Base-by-base conservation (phyloP, 169 alveolate genomes). In the Cryptosporidium sp. region DNA sequence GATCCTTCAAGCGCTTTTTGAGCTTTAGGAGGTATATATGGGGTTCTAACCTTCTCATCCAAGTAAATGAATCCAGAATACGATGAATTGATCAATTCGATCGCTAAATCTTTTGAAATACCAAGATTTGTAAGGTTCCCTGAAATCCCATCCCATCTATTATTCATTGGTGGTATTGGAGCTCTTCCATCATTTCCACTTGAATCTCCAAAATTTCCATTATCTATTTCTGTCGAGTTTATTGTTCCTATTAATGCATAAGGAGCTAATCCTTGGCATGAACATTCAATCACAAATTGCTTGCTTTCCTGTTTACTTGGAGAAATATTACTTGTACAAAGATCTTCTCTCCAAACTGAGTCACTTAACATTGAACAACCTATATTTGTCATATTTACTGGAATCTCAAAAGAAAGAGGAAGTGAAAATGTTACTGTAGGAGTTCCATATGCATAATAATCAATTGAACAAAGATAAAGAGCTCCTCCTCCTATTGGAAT, bases 391-490 rank as follows among this genome's bases (percentile, higher is more conserved):
- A 65, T 48, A 65, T 80, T 80, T 3, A 80, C 89, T 8, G 89
- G 89, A 12, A 80, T 80, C 39, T 80, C 89, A 80, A 80, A 80
- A 23, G 89, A 80, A 29, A 80, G 75, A 12, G 89, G 89, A 3
- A 80, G 53, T 6, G 75, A 60, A 29, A 80, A 80, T 58, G 89
- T 80, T 29, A 60, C 89, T 31, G 89, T 42, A 18, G 75, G 72
- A 26, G n/a, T 44, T 21, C 52, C 68, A 65, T 80, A 42, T 10
- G 80, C 48, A 60, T 80, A 80, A 44, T 80, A 80, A 48, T 80
- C 89, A 3, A 80, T 62, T 3, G 89, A 80, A 65, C 89, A 80
- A 8, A 80, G 60, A 51, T 62, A 80, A 37, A 80, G 33, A 31
- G 89, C 53, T 21, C 69, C 39, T 42, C 73, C 73, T 31, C 89